phyloP scores from a whole-genome alignment of 495 filamentous ascomycete species.

The Penicillium simplicissimum region DNA sequence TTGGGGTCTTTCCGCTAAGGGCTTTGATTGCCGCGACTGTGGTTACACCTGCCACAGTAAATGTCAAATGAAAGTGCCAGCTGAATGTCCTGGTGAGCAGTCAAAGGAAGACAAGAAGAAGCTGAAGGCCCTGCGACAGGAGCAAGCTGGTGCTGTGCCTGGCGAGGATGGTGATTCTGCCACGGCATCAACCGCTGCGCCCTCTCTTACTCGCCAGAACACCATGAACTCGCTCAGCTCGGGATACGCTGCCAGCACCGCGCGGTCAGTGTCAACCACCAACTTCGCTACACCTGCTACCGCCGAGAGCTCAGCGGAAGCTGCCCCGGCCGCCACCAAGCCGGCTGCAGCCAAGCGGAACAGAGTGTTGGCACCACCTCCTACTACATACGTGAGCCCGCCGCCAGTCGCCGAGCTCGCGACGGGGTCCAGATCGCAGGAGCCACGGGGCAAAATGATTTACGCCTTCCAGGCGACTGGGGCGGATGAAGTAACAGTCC shows the following conservation, averaged over 20 bases:
- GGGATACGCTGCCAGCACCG: constrained; percentile 78
- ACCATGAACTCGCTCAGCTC: constrained; percentile 94
- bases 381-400: constrained; percentile 71
- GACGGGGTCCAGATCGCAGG: constrained; percentile 35
- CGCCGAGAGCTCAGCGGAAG: constrained; percentile 35
- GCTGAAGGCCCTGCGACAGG: constrained; percentile 78
- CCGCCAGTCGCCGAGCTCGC: constrained; percentile 45
- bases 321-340: constrained; percentile 39
- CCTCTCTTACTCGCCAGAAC: constrained; percentile 72
- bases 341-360: constrained; percentile 54
- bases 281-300: constrained; percentile 47
- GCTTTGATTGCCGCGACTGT: constrained; percentile 92
- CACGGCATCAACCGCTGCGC: constrained; percentile 41
- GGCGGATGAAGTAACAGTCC: constrained; percentile 76
- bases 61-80: constrained; percentile 97
- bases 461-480: constrained; percentile 80
- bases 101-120: constrained; percentile 93
- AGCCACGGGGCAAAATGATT: constrained; percentile 82
- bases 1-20: constrained; percentile 94
- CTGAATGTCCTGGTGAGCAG: constrained; percentile 91
- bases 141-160: constrained; percentile 64
- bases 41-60: constrained; percentile 98
- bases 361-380: constrained; percentile 83
- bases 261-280: constrained; percentile 72
- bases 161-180: constrained; percentile 36